phyloP scores from a whole-genome alignment of 768 basidiomycete species.

The Lentinus brumalis region DNA sequence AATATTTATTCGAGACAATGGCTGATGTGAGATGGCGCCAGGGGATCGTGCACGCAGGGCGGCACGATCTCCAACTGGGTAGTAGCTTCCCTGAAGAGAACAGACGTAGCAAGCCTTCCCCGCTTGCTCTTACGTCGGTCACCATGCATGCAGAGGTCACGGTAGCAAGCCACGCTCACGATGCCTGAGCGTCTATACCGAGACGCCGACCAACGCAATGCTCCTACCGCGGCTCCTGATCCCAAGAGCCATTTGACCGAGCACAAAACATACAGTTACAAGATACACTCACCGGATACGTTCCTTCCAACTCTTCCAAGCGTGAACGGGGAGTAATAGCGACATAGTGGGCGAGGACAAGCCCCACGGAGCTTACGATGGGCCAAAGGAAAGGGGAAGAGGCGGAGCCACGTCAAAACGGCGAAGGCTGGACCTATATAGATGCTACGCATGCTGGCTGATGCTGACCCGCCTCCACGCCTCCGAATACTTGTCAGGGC shows the following conservation, averaged over 20 bases:
- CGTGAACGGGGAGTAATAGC: slow-evolving; percentile 24
- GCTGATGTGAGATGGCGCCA: too few species aligned
- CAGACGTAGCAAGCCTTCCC: too few species aligned
- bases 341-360: slow-evolving; percentile 13
- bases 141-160: not conserved
- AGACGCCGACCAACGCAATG: too few species aligned
- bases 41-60: too few species aligned
- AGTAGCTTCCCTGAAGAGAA: too few species aligned
- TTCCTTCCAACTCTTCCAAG: slow-evolving; percentile 39
- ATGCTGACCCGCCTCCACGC: not conserved
- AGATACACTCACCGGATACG: slow-evolving; percentile 34
- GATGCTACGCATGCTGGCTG: not conserved
- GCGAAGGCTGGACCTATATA: slow-evolving; percentile 4
- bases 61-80: too few species aligned
- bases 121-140: too few species aligned
- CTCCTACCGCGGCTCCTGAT: too few species aligned
- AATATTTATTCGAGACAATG: too few species aligned
- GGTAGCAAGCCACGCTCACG: too few species aligned
- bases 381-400: slow-evolving; percentile 1
- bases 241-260: not conserved
- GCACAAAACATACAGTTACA: not conserved
- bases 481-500: not conserved
- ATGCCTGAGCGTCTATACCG: too few species aligned
- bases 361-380: not conserved
- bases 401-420: not conserved